Conservation (phyloP, 495 filamentous ascomycete genomes). For the Penicillium psychrofluorescens region DNA sequence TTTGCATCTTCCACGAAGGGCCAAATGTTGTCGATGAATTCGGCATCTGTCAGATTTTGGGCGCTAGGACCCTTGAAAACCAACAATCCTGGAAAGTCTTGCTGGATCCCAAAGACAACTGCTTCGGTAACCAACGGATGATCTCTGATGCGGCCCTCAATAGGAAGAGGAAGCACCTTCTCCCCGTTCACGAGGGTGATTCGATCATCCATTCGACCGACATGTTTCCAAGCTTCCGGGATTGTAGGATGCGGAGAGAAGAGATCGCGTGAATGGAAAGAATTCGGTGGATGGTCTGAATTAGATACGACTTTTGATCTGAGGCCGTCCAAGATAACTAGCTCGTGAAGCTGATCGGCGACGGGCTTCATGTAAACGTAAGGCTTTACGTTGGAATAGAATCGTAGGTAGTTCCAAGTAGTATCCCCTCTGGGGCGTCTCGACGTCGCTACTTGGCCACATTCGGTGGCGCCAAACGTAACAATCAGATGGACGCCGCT, state of each 20-base stretch:
- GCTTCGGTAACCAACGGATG: constrained; percentile 46
- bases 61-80: constrained; percentile 29
- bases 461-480: constrained; percentile 44
- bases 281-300: constrained; percentile 40
- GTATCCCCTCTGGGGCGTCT: constrained; percentile 36
- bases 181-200: constrained; percentile 62
- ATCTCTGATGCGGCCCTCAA: constrained; percentile 51
- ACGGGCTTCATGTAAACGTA: constrained; percentile 46
- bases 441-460: constrained; percentile 46
- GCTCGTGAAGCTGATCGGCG: constrained; percentile 39
- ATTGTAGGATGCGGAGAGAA: constrained; percentile 55
- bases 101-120: constrained; percentile 49
- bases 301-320: constrained; percentile 46
- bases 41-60: constrained; percentile 22
- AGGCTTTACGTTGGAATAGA: constrained; percentile 35
- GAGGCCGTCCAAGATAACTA: constrained; percentile 43
- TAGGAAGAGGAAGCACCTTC: constrained; percentile 58
- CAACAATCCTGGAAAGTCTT: constrained; percentile 45
- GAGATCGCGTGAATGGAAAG: constrained; percentile 53
- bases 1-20: constrained; percentile 44
- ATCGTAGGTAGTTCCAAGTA: constrained; percentile 57
- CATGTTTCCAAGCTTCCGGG: constrained; percentile 56
- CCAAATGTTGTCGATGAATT: constrained; percentile 41
- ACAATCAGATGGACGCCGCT: constrained; percentile 44
- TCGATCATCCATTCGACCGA: constrained; percentile 53